Conservation (phyloP, 306 rosid genomes). For the Vicia villosa region DNA sequence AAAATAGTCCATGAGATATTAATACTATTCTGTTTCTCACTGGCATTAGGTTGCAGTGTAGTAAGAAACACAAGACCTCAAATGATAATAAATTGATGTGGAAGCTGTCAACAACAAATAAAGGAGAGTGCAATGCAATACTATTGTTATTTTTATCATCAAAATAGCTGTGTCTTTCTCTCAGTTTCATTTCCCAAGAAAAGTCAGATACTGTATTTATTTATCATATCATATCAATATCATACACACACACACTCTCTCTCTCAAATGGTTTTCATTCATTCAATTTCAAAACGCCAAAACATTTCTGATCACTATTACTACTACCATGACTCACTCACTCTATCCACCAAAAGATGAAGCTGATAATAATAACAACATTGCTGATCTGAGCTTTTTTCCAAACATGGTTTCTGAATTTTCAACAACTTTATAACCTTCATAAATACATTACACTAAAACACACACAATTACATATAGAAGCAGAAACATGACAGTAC, state of each 20-base stretch:
- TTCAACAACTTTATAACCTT: conserved; percentile 59
- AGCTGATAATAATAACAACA: conserved; percentile 25
- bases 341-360: conserved; percentile 6
- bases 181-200: conserved; percentile 72
- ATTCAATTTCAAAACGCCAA: conserved; percentile 47
- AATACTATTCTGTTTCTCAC: neutral
- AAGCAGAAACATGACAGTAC: neutral
- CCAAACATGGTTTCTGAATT: conserved; percentile 42
- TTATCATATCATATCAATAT: conserved; percentile 30
- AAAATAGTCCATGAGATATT: neutral
- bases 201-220: conserved; percentile 58
- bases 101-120: conserved; percentile 25
- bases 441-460: conserved; percentile 53
- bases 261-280: neutral
- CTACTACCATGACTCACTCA: conserved; percentile 43
- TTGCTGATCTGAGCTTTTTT: conserved; percentile 47
- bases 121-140: conserved; percentile 7
- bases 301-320: conserved; percentile 40
- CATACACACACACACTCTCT: conserved; percentile 17
- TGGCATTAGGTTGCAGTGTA: neutral
- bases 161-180: conserved; percentile 36
- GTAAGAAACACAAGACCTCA: conserved; percentile 4
- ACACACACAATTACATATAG: conserved; percentile 13
- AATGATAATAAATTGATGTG: conserved; percentile 43
- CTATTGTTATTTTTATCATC: conserved; percentile 3